phyloP scores from a whole-genome alignment of 768 basidiomycete species.

The Suillus brevipes region DNA sequence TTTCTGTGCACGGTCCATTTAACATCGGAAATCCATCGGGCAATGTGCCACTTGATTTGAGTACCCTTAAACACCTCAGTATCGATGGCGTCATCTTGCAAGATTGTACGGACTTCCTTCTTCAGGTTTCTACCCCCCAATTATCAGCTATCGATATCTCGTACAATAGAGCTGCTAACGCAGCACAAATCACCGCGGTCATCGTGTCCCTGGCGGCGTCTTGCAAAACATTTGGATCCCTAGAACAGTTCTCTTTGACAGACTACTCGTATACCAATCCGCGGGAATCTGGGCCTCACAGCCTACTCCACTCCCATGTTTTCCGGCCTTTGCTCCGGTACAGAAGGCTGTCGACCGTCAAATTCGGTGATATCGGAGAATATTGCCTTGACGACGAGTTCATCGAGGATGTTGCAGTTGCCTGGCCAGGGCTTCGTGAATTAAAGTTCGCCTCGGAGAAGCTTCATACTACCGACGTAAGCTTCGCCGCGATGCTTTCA shows the following conservation, averaged over 20 bases:
- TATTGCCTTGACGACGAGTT: not conserved
- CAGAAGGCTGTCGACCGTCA: not conserved
- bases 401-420: not conserved
- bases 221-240: not conserved
- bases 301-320: not conserved
- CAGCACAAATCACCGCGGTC: not conserved
- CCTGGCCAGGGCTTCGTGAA: not conserved
- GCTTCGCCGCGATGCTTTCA: not conserved
- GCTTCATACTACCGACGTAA: not conserved
- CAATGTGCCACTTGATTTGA: not conserved
- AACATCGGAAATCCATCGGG: not conserved
- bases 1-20: not conserved
- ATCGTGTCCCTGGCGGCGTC: not conserved
- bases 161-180: not conserved
- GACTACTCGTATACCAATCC: not conserved
- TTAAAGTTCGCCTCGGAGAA: not conserved
- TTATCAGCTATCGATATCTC: not conserved
- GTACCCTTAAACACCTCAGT: not conserved
- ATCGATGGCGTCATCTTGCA: not conserved
- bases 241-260: not conserved
- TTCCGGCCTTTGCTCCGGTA: conserved; percentile 1
- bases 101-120: not conserved
- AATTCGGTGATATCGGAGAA: not conserved
- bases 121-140: not conserved
- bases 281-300: not conserved